These are phyloP conservation scores for Trypanosoma cruzi DNA, from an alignment of 208 protist species.

Conservation along the genomic window DNA sequence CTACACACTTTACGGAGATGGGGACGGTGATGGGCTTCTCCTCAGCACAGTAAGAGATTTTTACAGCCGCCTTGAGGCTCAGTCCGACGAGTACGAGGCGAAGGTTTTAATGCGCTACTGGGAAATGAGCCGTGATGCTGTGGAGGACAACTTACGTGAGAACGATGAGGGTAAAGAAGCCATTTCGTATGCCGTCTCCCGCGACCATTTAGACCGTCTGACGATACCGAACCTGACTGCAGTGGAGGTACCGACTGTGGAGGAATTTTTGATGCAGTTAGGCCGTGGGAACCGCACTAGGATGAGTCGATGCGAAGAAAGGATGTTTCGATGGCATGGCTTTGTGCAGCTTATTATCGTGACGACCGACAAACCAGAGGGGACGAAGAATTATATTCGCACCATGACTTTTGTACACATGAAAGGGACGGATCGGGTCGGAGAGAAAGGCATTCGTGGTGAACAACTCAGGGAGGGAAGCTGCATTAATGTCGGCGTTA, in stretches of 20 bases:
- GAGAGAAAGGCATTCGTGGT: conserved; percentile 60
- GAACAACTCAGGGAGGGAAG: conserved; percentile 50
- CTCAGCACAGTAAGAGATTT: conserved; percentile 82
- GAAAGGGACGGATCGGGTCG: conserved; percentile 84
- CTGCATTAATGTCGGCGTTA: conserved; percentile 85
- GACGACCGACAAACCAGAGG: conserved; percentile 59
- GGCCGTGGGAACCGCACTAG: conserved; percentile 55
- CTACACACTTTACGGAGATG: conserved; percentile 86
- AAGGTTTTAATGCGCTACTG: conserved; percentile 79
- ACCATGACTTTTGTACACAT: conserved; percentile 90
- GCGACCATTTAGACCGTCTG: conserved; percentile 66
- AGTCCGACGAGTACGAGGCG: conserved; percentile 48
- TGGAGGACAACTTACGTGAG: conserved; percentile 68
- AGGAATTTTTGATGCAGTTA: conserved; percentile 69
- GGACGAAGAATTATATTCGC: conserved; percentile 62
- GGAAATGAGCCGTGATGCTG: conserved; percentile 83
- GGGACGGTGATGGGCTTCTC: conserved; percentile 75
- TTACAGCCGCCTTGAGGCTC: conserved; percentile 64
- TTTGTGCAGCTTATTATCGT: conserved; percentile 84
- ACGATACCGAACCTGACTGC: conserved; percentile 74
- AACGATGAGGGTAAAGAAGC: conserved; percentile 24
- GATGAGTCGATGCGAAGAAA: conserved; percentile 51
- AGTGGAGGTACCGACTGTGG: conserved; percentile 56
- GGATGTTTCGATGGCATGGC: conserved; percentile 81
- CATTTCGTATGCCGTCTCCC: conserved; percentile 48